Conservation (phyloP, 768 basidiomycete species). For the Hericium coralloides region DNA sequence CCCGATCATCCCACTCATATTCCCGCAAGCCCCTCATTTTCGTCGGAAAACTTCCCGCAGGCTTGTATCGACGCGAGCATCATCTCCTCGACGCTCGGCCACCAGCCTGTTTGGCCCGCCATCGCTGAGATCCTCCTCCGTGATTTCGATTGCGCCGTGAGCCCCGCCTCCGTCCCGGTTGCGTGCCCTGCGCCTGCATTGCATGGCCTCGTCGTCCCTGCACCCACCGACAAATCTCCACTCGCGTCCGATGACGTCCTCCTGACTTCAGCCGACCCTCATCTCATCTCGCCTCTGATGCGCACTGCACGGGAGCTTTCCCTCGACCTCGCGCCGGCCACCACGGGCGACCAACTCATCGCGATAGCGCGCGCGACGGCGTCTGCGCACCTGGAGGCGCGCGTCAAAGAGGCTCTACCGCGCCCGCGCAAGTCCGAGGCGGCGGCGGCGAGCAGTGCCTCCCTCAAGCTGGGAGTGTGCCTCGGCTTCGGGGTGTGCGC, state of each 20-base stretch:
- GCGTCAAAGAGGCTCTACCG: not conserved
- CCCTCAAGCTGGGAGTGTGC: not conserved
- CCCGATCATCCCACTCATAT: too few species aligned
- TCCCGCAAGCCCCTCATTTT: not conserved
- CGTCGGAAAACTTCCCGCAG: not conserved
- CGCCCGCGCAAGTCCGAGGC: not conserved
- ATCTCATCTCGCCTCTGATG: not conserved
- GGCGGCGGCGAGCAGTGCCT: not conserved
- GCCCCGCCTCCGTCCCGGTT: not conserved
- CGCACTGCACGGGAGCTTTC: not conserved
- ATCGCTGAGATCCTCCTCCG: not conserved
- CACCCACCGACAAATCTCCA: too few species aligned
- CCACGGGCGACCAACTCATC: not conserved
- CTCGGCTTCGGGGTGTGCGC: not conserved
- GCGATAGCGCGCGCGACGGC: not conserved
- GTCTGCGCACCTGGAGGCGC: not conserved
- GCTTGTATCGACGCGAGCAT: conserved; percentile 1
- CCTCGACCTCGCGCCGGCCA: not conserved
- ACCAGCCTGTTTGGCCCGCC: not conserved
- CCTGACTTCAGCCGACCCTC: not conserved
- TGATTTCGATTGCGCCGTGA: not conserved
- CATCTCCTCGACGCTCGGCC: too few species aligned
- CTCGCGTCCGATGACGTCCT: not conserved
- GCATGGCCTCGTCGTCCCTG: not conserved
- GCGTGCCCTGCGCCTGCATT: not conserved